These are phyloP conservation scores for Phialocephala sp. DNA, from an alignment of 2,329 filamentous ascomycete genomes.

Conservation along the genomic window DNA sequence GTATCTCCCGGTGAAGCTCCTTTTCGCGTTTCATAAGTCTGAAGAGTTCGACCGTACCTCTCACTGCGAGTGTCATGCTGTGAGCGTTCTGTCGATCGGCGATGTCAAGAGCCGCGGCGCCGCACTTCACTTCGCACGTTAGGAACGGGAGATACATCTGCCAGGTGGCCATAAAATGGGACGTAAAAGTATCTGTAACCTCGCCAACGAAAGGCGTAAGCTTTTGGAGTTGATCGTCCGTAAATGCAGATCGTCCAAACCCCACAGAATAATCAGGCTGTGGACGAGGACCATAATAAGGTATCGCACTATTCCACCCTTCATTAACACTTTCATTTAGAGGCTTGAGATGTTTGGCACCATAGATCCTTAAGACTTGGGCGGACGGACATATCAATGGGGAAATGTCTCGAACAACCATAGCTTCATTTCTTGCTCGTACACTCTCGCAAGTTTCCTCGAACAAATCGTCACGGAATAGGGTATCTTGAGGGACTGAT, in stretches of 20 bases:
- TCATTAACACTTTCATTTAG: constrained; percentile 50
- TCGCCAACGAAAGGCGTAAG: constrained; percentile 48
- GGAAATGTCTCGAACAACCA: too few species aligned
- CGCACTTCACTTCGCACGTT: constrained; percentile 54
- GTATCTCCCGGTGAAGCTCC: constrained; percentile 43
- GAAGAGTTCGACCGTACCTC: constrained; percentile 34
- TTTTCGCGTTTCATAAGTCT: constrained; percentile 27
- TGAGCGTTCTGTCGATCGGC: neutral
- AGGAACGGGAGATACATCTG: constrained; percentile 57
- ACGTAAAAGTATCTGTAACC: constrained; percentile 39
- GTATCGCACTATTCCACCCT: constrained; percentile 49
- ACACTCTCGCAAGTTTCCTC: too few species aligned
- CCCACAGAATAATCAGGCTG: constrained; percentile 53
- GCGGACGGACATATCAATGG: constrained; percentile 42
- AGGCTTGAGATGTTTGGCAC: constrained; percentile 38
- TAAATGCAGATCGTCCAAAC: constrained; percentile 48
- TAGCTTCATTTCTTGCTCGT: too few species aligned
- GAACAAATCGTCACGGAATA: too few species aligned
- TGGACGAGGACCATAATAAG: constrained; percentile 45
- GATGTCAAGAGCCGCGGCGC: constrained; percentile 44
- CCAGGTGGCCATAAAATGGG: constrained; percentile 47
- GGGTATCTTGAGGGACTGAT: too few species aligned
- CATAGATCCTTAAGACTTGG: constrained; percentile 9
- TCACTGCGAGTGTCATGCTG: neutral
- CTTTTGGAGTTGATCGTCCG: constrained; percentile 48